Evolutionary conservation across 768 basidiomycete species (phyloP), one percentile per base, ranked within the genome.

Genomic region (Kwoniella heveanensis): DNA sequence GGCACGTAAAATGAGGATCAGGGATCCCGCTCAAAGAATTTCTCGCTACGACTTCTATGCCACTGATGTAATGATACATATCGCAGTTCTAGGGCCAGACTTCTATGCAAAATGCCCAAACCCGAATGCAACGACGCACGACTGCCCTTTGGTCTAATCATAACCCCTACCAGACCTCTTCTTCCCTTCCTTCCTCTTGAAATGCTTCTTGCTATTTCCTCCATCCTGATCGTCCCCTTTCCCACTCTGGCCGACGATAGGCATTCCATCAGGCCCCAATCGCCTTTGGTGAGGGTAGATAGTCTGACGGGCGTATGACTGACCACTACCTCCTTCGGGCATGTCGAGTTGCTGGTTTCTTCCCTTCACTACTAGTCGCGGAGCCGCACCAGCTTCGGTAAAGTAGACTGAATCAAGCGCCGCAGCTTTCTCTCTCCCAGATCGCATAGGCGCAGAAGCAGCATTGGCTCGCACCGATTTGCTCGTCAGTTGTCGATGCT

Each of bases 91-190:
- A 36, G 32, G 32, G 7, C 13, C 32, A n/a, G n/a, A n/a, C n/a
- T n/a, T n/a, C n/a, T n/a, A n/a, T n/a, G n/a, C n/a, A n/a, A n/a
- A n/a, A n/a, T n/a, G n/a, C n/a, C n/a, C n/a, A n/a, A n/a, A n/a
- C n/a, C n/a, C n/a, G n/a, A n/a, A n/a, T n/a, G n/a, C 32, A 36
- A 36, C 32, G 32, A 36, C 6, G 6, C 32, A 6, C 32, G 32
- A n/a, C n/a, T n/a, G n/a, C n/a, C n/a, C 32, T 36, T 13, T 10
- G 8, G 17, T 54, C 56, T 66, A 76, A 78, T 96, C 95, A 71
- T 97, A 98, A 24, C 95, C 95, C 74, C 86, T 89, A 15, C 95
- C 95, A 74, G 91, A 92, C 66, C 95, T 83, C 80, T 94, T 90
- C 82, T 98, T 98, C 52, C 85, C 85, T 52, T 82, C 89, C 88